phyloP scores from a whole-genome alignment of 108 stramenopile species.

The Cyclotella cryptica region DNA sequence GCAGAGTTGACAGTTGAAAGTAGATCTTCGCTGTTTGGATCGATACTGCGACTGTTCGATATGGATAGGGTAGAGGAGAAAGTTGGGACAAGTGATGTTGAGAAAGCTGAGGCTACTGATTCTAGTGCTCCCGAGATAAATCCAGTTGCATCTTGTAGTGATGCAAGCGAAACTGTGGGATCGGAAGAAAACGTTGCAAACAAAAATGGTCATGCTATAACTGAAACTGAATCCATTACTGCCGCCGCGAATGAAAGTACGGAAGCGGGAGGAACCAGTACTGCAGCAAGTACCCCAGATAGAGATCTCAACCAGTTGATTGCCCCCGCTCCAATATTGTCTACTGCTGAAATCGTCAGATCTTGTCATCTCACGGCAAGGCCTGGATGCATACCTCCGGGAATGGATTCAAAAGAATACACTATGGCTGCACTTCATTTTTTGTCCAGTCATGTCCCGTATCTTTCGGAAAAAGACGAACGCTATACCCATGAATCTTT shows the following conservation, averaged over 20 bases:
- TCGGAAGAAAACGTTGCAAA: neutral
- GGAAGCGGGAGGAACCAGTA: neutral
- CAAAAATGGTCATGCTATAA: neutral
- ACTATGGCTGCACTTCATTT: constrained; percentile 74
- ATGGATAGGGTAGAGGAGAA: constrained; percentile 13
- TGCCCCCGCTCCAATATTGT: constrained; percentile 40
- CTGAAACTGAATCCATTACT: neutral
- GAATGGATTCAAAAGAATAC: constrained; percentile 82
- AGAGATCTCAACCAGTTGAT: constrained; percentile 25
- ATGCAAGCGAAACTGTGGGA: neutral
- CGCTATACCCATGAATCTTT: constrained; percentile 8
- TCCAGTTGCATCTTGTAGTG: neutral
- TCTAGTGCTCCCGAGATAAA: neutral
- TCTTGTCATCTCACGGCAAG: constrained; percentile 62
- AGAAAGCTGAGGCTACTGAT: constrained; percentile 7
- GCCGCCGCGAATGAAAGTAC: neutral
- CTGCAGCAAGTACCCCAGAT: neutral
- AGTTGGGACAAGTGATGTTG: neutral
- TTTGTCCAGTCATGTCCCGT: constrained; percentile 45
- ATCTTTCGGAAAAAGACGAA: constrained; percentile 34
- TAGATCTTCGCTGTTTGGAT: constrained; percentile 42
- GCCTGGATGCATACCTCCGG: constrained; percentile 71
- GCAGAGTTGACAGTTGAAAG: constrained; percentile 48
- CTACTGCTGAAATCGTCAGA: constrained; percentile 65
- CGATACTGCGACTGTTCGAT: constrained; percentile 50